These are phyloP conservation scores for Lecanicillium sp. DNA, from an alignment of 2,329 filamentous ascomycete species.

Conservation along the genomic window DNA sequence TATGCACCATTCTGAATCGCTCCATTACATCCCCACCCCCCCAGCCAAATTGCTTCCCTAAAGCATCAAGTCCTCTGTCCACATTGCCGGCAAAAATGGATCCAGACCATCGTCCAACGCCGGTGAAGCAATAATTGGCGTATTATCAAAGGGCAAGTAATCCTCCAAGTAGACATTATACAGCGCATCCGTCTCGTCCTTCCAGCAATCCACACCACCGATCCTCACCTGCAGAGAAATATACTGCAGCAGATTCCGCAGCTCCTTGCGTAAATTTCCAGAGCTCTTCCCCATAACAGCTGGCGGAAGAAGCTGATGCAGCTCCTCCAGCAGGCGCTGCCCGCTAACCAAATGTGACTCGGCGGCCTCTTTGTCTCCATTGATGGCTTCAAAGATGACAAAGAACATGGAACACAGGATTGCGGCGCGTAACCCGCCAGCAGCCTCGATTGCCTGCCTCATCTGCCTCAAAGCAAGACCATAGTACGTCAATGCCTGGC, in stretches of 20 bases:
- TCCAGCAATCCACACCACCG: constrained; percentile 1
- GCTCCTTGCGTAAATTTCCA: constrained; percentile 10
- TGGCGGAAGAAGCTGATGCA: constrained; percentile 11
- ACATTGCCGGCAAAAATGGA: neutral
- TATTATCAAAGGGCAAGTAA: neutral
- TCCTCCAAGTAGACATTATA: neutral
- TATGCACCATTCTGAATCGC: too few relatives aligned
- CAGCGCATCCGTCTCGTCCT: neutral
- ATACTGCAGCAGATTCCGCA: constrained; percentile 14
- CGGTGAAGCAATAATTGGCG: too few relatives aligned
- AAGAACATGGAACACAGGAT: constrained; percentile 29
- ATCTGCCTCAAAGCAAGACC: constrained; percentile 22
- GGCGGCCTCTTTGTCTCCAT: constrained; percentile 25
- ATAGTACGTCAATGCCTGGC: constrained; percentile 23
- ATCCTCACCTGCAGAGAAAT: constrained; percentile 14
- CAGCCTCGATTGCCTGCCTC: constrained; percentile 12
- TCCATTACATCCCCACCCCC: too few relatives aligned
- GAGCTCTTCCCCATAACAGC: neutral
- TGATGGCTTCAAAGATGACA: constrained; percentile 27
- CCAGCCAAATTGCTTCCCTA: too few relatives aligned
- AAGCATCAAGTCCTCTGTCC: too few relatives aligned
- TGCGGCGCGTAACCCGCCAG: constrained; percentile 17
- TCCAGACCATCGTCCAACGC: neutral
- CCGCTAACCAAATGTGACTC: constrained; percentile 27
- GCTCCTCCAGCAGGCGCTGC: constrained; percentile 26